A percentile compares a stretch with the other conserved stretches of the same genome.
Evolutionary conservation across 2,329 filamentous ascomycete species (phyloP).

Genomic region (Xylariaceae sp.): DNA sequence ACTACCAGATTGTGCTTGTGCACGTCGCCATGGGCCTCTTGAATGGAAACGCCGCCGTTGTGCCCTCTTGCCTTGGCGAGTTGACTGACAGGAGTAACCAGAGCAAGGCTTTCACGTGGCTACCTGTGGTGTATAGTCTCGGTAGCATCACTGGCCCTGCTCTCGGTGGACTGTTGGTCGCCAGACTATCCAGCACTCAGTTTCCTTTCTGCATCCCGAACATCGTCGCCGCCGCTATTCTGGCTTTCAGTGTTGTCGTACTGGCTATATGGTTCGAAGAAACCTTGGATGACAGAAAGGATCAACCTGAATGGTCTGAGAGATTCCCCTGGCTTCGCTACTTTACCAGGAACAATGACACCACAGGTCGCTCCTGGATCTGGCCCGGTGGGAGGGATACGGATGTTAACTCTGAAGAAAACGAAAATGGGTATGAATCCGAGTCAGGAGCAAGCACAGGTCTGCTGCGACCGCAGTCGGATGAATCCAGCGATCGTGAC

Average conservation of each 20-base stretch:
- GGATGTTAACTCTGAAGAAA: slow-evolving; percentile 21
- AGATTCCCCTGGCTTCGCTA: slow-evolving; percentile 32
- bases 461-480: slow-evolving; percentile 30
- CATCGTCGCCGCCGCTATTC: slow-evolving; percentile 65
- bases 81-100: slow-evolving; percentile 95
- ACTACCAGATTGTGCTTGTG: slow-evolving; percentile 80
- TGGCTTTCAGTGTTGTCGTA: slow-evolving; percentile 67
- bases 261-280: slow-evolving; percentile 82
- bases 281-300: slow-evolving; percentile 56
- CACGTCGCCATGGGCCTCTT: slow-evolving; percentile 88
- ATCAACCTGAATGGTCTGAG: slow-evolving; percentile 31
- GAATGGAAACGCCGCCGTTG: slow-evolving; percentile 91
- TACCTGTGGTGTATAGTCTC: slow-evolving; percentile 93
- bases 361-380: slow-evolving; percentile 26
- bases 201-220: slow-evolving; percentile 88
- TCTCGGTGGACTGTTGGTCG: slow-evolving; percentile 79
- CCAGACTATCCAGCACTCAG: slow-evolving; percentile 50
- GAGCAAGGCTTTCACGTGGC: slow-evolving; percentile 85
- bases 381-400: slow-evolving; percentile 21
- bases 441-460: slow-evolving; percentile 22
- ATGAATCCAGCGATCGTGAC: slow-evolving; percentile 43
- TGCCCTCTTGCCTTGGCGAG: slow-evolving; percentile 89
- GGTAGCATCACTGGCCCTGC: slow-evolving; percentile 90
- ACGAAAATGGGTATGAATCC: slow-evolving; percentile 20
- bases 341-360: slow-evolving; percentile 19